A percentile compares a stretch with the other conserved stretches of the same genome.
These are phyloP conservation scores for Pseudonitzschia multiseries DNA, from an alignment of 108 stramenopile genomes.

Conservation along the genomic window DNA sequence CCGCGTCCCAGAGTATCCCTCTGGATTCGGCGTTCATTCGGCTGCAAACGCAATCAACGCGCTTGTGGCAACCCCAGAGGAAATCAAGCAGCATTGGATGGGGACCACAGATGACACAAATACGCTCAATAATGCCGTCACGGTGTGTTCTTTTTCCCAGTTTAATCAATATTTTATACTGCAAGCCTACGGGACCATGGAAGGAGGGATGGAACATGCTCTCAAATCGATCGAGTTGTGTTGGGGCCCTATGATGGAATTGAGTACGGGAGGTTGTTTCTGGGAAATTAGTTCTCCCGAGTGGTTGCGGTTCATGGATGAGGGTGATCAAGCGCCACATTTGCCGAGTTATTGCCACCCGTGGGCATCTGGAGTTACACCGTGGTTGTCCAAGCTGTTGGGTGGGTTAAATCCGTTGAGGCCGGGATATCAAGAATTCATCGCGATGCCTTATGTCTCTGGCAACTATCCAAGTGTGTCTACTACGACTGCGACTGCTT, in stretches of 20 bases:
- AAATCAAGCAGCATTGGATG: constrained; percentile 31
- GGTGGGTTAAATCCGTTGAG: constrained; percentile 28
- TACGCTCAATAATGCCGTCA: constrained; percentile 30
- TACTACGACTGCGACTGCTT: constrained; percentile 23
- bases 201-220: constrained; percentile 37
- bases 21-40: constrained; percentile 35
- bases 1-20: constrained; percentile 29
- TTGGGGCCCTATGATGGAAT: constrained; percentile 39
- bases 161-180: constrained; percentile 55
- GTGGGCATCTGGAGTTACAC: constrained; percentile 45
- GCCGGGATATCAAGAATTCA: constrained; percentile 33
- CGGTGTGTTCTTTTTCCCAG: constrained; percentile 37
- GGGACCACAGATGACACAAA: not conserved
- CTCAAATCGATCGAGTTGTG: constrained; percentile 38
- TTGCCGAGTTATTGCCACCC: constrained; percentile 49
- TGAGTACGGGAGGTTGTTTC: constrained; percentile 46
- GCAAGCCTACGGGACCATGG: constrained; percentile 33
- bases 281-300: constrained; percentile 39
- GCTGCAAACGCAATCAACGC: constrained; percentile 48
- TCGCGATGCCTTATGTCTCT: constrained; percentile 36
- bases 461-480: constrained; percentile 17
- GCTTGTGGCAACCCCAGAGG: constrained; percentile 11
- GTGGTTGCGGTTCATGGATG: constrained; percentile 33
- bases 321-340: constrained; percentile 35
- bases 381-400: constrained; percentile 37